Base-by-base conservation (phyloP, 176 grass and related monocot genomes). In the Bonia amplexicaulis region DNA sequence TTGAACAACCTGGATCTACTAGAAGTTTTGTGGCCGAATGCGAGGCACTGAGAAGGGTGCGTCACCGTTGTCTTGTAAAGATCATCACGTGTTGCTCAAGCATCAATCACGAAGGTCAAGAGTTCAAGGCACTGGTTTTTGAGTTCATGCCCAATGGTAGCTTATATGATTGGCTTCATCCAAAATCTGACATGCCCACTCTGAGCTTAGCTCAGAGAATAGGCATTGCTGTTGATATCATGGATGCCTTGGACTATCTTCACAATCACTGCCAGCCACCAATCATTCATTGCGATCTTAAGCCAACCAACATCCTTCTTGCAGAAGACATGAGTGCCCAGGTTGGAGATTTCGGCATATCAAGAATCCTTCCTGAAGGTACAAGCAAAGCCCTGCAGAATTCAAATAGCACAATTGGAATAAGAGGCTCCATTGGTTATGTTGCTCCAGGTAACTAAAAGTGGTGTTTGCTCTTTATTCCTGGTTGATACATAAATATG, bases 261-360 rank as follows among this genome's bases (percentile, higher is more conserved):
- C 84, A 79, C 2, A 71, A 79, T 10, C 74, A 80, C 10, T 60
- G 71, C 35, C n/a, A 79, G 12, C 80, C 85, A 71, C 66, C 91
- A 61, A 79, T 88, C 9, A 63, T 85, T 22, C 91, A 90, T 22
- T 87, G 80, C 22, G 84, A 90, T 78, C 35, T 88, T 35, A 93
- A 90, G 49, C 85, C 88, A 25, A 85, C 85, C 40, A 93, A 88
- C 3, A 71, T 88, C 20, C 77, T 90, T 73, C 85, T 90, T 47
- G 66, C 80, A 72, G 85, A 84, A 80, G 77, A 90, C 63, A 84
- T 85, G 87, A 81, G 23, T 13, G 63, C 76, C 44, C 63, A 48
- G 29, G 69, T 92, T 27, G 84, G 63, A 6, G 91, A 85, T 66
- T 93, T 93, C 12, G 91, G 81, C 23, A 67, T 90, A 10, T 76